A percentile compares a stretch with the other conserved stretches of the same genome.
Evolutionary conservation across 257 asterid species (phyloP).

Genomic region (Solanum medicagineum): DNA sequence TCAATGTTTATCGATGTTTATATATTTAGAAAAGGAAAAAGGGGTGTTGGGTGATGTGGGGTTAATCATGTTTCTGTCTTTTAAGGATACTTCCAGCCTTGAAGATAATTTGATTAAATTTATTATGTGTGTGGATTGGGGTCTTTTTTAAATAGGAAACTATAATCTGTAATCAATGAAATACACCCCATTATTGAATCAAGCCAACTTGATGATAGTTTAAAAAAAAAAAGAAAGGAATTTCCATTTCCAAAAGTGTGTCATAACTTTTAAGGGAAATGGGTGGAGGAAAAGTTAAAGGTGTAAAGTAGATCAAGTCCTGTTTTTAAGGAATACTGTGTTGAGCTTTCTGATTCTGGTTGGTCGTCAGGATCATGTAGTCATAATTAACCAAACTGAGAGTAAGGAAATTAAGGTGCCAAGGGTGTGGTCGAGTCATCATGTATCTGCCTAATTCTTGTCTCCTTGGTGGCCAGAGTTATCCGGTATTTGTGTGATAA

Average conservation of each 20-base stretch:
- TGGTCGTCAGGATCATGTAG: neutral
- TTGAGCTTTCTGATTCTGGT: neutral
- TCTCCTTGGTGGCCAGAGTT: neutral
- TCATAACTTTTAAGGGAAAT: neutral
- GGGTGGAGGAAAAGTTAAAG: neutral
- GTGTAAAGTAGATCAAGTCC: neutral
- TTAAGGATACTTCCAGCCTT: neutral
- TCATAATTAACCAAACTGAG: neutral
- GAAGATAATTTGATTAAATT: neutral
- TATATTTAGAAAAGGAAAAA: neutral
- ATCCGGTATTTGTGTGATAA: neutral
- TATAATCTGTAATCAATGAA: neutral
- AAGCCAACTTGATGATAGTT: neutral
- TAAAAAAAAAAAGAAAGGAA: neutral
- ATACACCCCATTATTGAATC: neutral
- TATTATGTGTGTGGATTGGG: neutral
- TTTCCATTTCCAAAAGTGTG: neutral
- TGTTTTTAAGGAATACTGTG: neutral
- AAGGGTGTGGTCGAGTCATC: neutral
- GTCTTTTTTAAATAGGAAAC: neutral
- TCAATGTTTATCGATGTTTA: neutral
- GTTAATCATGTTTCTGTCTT: neutral
- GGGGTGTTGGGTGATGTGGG: neutral
- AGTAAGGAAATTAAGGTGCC: neutral
- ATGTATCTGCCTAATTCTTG: neutral